Base-by-base conservation (phyloP, 495 filamentous ascomycete species). In the Daldinia concentrica region DNA sequence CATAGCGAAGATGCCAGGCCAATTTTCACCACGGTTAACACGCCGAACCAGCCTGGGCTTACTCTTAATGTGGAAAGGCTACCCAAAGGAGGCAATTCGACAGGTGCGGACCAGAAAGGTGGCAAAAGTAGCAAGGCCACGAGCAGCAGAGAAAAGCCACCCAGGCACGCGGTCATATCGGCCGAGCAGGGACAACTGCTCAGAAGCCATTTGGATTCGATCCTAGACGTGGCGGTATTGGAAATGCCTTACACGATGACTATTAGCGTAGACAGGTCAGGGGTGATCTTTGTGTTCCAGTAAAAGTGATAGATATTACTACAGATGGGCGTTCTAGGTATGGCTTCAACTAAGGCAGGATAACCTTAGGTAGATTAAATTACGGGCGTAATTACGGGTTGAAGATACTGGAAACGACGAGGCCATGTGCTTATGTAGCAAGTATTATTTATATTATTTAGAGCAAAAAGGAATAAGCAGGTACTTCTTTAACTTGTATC, bases 181-280 rank as follows among this genome's bases (percentile, higher is more conserved):
- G 82, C 90, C 68, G 91, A 97, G 79, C 94, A 97, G 77, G 93
- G 95, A 79, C 87, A 92, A 79, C 74, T 98, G 48, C 82, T 95
- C 45, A 94, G 89, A 78, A 92, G 88, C 68, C 96, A 99, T 82
- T 72, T 98, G 69, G 96, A 98, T 80, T 88, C 90, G 15, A 90
- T 99, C 62, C 86, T 90, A 68, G 96, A 98, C 82, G 91, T 98
- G 55, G 91, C 91, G 12, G 82, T 98, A 63, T 79, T 99, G 74
- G 92, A 97, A 81, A 84, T 86, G 63, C 96, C 96, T 54, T 97
- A 96, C 79, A 90, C 93, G 8, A 97, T 98, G 94, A 88, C 92
- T 43, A 84, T 98, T 29, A 94, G 91, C 73, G 95, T 90, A 55
- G 96, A 99, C 82, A 86, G 95, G 71, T 90, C 90, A n/a, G 96